phyloP scores from a whole-genome alignment of 306 rosid species.

The Sophora flavescens region DNA sequence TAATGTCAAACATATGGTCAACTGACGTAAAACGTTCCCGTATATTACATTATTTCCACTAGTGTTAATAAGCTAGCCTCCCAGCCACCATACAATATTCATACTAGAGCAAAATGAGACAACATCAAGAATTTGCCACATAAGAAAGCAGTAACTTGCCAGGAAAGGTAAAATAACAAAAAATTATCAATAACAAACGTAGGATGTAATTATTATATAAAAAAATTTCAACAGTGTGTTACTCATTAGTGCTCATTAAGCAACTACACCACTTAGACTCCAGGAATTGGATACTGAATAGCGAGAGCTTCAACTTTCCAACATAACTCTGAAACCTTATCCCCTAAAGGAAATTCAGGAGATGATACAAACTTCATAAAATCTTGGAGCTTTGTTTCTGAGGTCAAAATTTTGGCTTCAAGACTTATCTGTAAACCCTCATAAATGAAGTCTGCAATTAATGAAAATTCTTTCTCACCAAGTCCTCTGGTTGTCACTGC shows the following conservation, averaged over 20 bases:
- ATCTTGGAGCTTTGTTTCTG: conserved; percentile 88
- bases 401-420: too few species aligned
- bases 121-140: neutral
- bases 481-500: conserved; percentile 98
- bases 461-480: conserved; percentile 67
- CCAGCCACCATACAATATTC: neutral
- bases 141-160: conserved; percentile 1
- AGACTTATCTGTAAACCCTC: conserved; percentile 87
- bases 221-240: conserved; percentile 34
- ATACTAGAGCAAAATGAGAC: neutral
- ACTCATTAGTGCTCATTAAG: conserved; percentile 17
- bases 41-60: too few species aligned
- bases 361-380: conserved; percentile 71
- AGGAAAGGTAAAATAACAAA: conserved; percentile 9
- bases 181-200: conserved; percentile 10
- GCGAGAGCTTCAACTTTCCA: conserved; percentile 84
- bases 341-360: conserved; percentile 67
- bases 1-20: too few species aligned
- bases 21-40: too few species aligned
- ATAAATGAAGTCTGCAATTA: conserved; percentile 81
- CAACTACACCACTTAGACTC: too few species aligned
- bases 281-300: conserved; percentile 80
- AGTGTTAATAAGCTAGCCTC: neutral
- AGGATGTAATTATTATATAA: conserved; percentile 35
- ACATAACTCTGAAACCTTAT: conserved; percentile 63